phyloP scores from a whole-genome alignment of 2,329 filamentous ascomycete genomes.

The Hypoxylon sp. region DNA sequence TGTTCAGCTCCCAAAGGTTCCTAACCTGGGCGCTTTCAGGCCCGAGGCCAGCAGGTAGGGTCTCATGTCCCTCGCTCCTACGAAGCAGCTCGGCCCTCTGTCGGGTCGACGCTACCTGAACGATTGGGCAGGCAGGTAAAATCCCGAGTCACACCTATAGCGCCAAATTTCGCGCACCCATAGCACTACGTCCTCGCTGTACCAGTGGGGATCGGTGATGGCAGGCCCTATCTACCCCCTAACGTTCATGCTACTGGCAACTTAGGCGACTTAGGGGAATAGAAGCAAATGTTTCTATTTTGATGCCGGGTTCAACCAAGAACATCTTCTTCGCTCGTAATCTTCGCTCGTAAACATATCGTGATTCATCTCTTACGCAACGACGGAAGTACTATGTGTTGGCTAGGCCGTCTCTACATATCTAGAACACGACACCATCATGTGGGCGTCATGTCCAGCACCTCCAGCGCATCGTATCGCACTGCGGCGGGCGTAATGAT shows the following conservation, averaged over 20 bases:
- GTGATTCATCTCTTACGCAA: slow-evolving; percentile 9
- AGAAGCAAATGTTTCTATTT: not conserved
- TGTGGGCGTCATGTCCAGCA: slow-evolving; percentile 10
- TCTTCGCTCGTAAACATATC: not conserved
- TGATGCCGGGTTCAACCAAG: slow-evolving; percentile 1
- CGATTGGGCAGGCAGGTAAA: slow-evolving; percentile 19
- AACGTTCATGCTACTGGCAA: slow-evolving; percentile 5
- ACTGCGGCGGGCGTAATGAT: slow-evolving; percentile 16
- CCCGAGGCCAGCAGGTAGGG: not conserved
- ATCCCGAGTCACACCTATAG: slow-evolving; percentile 9
- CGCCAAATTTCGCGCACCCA: slow-evolving; percentile 4
- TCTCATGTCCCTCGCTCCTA: not conserved
- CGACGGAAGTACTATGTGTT: not conserved
- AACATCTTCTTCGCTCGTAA: not conserved
- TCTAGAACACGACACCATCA: not conserved
- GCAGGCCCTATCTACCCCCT: not conserved
- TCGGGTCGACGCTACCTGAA: not conserved
- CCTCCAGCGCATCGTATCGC: slow-evolving; percentile 18
- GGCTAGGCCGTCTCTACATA: not conserved
- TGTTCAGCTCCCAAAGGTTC: not conserved
- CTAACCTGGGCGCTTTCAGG: not conserved
- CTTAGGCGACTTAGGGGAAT: not conserved
- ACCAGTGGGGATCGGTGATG: not conserved
- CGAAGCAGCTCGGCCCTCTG: not conserved
- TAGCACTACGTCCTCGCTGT: slow-evolving; percentile 4